Conservation (phyloP, 352 stramenopile genomes). For the Globisporangium middletonii region DNA sequence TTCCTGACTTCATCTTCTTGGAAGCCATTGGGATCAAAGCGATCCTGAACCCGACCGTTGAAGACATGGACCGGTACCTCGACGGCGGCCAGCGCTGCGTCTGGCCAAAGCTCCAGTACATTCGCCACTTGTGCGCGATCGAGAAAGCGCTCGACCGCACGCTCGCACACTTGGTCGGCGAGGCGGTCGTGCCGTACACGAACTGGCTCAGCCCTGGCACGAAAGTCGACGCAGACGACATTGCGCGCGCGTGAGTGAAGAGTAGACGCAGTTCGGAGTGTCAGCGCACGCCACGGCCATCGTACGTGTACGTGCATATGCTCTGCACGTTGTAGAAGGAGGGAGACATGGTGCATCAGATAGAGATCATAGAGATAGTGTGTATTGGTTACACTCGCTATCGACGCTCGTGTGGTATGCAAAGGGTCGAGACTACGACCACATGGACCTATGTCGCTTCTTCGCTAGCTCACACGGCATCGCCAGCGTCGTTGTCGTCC, state of each 20-base stretch:
- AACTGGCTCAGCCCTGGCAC: conserved; percentile 40
- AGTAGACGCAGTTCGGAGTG: too few relatives aligned
- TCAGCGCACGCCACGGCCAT: too few relatives aligned
- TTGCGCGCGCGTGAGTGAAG: neutral
- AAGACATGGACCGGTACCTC: conserved; percentile 74
- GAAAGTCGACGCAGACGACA: conserved; percentile 7
- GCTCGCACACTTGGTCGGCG: conserved; percentile 24
- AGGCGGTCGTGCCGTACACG: conserved; percentile 20
- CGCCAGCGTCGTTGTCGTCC: too few relatives aligned
- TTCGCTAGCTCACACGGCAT: too few relatives aligned
- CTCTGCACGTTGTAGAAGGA: too few relatives aligned
- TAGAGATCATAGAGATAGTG: too few relatives aligned
- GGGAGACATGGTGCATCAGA: too few relatives aligned
- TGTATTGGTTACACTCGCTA: too few relatives aligned
- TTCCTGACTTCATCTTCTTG: conserved; percentile 85
- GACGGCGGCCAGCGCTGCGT: conserved; percentile 85
- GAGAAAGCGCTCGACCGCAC: conserved; percentile 66
- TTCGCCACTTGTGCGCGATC: conserved; percentile 91
- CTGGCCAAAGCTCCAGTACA: conserved; percentile 91
- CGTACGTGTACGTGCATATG: too few relatives aligned
- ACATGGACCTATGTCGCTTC: too few relatives aligned
- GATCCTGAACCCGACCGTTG: conserved; percentile 72
- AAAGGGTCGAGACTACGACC: too few relatives aligned
- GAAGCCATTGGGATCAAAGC: conserved; percentile 78
- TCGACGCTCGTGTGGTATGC: too few relatives aligned